Evolutionary conservation across 2,329 filamentous ascomycete genomes (phyloP), one percentile per base, ranked within the genome.

Genomic region (Gnomoniopsis smithogilvyi): DNA sequence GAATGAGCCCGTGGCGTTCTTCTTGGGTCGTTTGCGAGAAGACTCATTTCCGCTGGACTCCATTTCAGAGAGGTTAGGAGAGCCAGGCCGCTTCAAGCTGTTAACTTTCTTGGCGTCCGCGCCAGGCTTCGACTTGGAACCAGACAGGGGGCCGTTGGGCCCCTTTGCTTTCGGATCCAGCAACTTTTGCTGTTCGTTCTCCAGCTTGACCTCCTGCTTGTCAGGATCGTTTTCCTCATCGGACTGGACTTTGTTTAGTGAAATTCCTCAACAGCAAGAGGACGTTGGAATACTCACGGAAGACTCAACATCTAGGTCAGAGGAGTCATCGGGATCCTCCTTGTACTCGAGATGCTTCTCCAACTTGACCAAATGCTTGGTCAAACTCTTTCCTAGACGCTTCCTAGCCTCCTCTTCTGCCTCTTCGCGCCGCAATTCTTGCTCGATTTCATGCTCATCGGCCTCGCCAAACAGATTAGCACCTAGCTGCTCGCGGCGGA

Each of bases 11-110:
- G 70, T 72, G 1, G 74, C 73, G 62, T 85, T 82, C 70, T 89
- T 89, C 76, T 88, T 90, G 69, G 89, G 85, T 70, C 83, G 84
- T 75, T 95, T 92, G 64, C 89, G 88, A 24, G 87, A 85, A 0
- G 91, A 94, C 71, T 98, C 94, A 66, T 93, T 96, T 55, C 92
- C 94, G 70, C 92, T 96, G 11, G 92, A 92, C 70, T 98, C 94
- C 60, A 62, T 62, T 46, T 62, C 60, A 2, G 92, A 97, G 34
- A 90, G 81, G 64, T 93, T 89, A 3, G 93, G 92, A 17, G 92
- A 96, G 19, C 92, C 92, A 34, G 91, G 83, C 33, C 94, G 87
- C 76, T 97, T 97, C 54, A 94, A 82, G 34, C 80, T 81, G 68
- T 85, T 87, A 66, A 74, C 73, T 69, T 84, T 85, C 72, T 83